Conservation (phyloP, 2,329 filamentous ascomycete genomes). For the Tolypocladium cylindrosporum region DNA sequence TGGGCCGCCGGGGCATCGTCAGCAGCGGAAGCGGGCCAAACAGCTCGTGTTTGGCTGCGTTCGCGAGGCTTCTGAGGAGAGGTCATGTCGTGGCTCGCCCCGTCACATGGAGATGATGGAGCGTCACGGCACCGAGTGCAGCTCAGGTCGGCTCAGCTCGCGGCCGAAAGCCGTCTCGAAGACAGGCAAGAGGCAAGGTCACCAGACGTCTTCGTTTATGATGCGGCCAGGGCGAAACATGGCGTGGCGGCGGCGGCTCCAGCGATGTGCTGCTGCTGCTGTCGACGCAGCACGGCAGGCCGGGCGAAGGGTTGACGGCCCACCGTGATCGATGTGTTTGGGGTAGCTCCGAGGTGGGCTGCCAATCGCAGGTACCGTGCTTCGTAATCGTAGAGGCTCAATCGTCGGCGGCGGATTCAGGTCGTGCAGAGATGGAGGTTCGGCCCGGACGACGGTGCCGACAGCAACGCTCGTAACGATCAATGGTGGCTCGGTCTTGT, state of each 20-base stretch:
- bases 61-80: conserved; percentile 18
- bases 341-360: not conserved
- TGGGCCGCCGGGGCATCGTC: conserved; percentile 9
- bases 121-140: not conserved
- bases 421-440: not conserved
- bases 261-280: not conserved
- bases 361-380: not conserved
- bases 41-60: conserved; percentile 18
- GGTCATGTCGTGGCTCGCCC: conserved; percentile 19
- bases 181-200: conserved; percentile 1
- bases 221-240: conserved; percentile 2
- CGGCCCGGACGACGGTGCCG: not conserved
- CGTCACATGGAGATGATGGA: conserved; percentile 13
- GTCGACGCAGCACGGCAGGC: not conserved
- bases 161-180: not conserved
- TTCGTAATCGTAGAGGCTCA: not conserved
- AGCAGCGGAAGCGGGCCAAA: conserved; percentile 11
- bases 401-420: not conserved
- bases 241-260: not conserved
- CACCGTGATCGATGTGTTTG: not conserved
- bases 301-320: not conserved
- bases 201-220: not conserved
- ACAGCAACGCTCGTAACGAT: not conserved
- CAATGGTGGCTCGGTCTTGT: not conserved
- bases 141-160: not conserved